phyloP scores from a whole-genome alignment of 768 basidiomycete species.

The Coprinopsis cinerea region DNA sequence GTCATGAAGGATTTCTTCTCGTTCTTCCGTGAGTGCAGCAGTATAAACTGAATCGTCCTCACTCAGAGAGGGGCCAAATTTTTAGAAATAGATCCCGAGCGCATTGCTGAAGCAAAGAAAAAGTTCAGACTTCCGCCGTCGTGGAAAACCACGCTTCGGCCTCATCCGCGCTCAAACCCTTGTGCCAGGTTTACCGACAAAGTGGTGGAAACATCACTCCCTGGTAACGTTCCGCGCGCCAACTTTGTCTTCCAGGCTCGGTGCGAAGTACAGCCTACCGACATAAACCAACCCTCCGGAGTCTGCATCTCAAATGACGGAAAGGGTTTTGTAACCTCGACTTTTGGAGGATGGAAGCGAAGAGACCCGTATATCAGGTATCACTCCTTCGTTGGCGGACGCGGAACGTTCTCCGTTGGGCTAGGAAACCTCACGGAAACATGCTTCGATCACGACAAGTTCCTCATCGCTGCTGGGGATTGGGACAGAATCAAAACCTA shows the following conservation, averaged over 20 bases:
- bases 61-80: background rate
- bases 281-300: conserved; percentile 14
- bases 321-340: conserved; percentile 19
- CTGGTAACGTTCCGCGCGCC: conserved; percentile 18
- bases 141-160: conserved; percentile 20
- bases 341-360: conserved; percentile 28
- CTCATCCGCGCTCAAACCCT: conserved; percentile 24
- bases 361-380: conserved; percentile 24
- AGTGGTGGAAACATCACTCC: conserved; percentile 16
- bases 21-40: too few relatives aligned
- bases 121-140: conserved; percentile 3
- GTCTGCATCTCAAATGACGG: conserved; percentile 18
- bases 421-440: conserved; percentile 11
- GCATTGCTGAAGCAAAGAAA: background rate
- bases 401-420: conserved; percentile 15
- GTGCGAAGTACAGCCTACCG: conserved; percentile 23
- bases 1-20: background rate
- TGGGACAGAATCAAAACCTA: conserved; percentile 31
- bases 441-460: conserved; percentile 25
- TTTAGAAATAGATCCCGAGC: background rate
- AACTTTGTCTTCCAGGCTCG: conserved; percentile 29
- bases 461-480: conserved; percentile 33
- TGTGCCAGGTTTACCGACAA: conserved; percentile 30
- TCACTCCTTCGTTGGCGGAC: conserved; percentile 18
- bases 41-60: too few relatives aligned